phyloP scores from a whole-genome alignment of 139 green algal species.

The Tetradesmus lagerheimii region DNA sequence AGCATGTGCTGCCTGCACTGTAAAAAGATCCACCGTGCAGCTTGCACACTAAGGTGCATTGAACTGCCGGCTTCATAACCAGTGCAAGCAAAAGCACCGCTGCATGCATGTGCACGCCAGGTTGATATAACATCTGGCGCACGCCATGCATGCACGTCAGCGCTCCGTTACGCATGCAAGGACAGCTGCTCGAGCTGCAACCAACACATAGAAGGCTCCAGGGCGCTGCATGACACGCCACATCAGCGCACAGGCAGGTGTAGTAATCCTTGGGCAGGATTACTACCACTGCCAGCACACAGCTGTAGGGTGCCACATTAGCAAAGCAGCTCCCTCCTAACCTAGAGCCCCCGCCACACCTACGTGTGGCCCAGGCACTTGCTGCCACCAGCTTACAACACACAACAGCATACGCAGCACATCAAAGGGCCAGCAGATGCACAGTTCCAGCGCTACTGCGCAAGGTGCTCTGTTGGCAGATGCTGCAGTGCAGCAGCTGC shows the following conservation, averaged over 20 bases:
- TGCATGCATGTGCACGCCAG: conserved; percentile 6
- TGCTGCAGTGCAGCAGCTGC: neutral
- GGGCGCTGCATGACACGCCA: neutral
- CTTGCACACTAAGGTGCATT: conserved; percentile 30
- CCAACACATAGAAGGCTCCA: neutral
- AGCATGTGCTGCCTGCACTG: conserved; percentile 30
- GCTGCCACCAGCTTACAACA: conserved; percentile 21
- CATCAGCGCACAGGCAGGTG: neutral
- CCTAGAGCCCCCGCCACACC: neutral
- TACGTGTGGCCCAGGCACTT: conserved; percentile 9
- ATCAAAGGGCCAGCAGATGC: neutral
- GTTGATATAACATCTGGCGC: neutral
- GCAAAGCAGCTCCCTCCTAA: conserved; percentile 6
- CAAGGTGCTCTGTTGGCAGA: neutral
- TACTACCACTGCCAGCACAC: neutral
- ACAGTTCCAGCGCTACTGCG: neutral
- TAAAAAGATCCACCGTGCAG: conserved; percentile 3
- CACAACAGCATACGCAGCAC: neutral
- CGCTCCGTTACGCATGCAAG: neutral
- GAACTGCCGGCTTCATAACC: conserved; percentile 38
- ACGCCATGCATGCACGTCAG: neutral
- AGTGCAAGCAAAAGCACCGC: conserved; percentile 16
- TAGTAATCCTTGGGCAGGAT: neutral
- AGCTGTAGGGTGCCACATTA: neutral
- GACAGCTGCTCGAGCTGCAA: neutral